These are phyloP conservation scores for Cryptococcus hybrid DNA, from an alignment of 1,284 basidiomycete genomes.

Conservation along the genomic window DNA sequence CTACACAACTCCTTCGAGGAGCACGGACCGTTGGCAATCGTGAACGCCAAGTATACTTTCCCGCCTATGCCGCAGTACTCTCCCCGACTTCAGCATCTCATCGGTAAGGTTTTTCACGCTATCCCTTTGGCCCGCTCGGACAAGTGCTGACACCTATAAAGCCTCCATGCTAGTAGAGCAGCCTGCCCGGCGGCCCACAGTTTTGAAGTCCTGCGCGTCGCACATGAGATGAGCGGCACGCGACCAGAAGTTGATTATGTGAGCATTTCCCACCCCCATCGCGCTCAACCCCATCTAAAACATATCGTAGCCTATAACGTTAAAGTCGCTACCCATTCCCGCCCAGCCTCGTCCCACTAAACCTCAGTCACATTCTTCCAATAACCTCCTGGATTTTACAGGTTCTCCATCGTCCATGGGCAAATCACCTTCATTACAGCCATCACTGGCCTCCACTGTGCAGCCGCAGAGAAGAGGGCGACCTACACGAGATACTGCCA, in stretches of 20 bases:
- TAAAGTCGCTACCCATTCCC: constrained; percentile 13
- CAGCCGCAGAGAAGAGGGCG: constrained; percentile 48
- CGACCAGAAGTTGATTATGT: constrained; percentile 72
- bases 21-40: constrained; percentile 90
- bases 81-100: constrained; percentile 75
- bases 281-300: constrained; percentile 14
- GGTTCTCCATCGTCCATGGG: constrained; percentile 21
- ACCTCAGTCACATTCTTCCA: constrained; percentile 10
- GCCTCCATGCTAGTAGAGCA: constrained; percentile 86
- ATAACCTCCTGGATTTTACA: constrained; percentile 49
- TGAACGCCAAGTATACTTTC: constrained; percentile 94
- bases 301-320: constrained; percentile 21
- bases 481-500: constrained; percentile 29
- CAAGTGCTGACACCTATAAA: background rate
- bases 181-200: constrained; percentile 72
- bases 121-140: background rate
- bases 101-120: constrained; percentile 61
- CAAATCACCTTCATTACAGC: constrained; percentile 20
- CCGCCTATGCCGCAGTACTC: constrained; percentile 94
- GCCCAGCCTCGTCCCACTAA: constrained; percentile 6
- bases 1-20: constrained; percentile 98
- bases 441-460: constrained; percentile 31
- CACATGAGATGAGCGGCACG: constrained; percentile 79
- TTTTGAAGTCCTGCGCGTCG: constrained; percentile 71
- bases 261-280: constrained; percentile 15